Evolutionary conservation across 192 early-diverging fungal species (phyloP), one percentile per base, ranked within the genome.

Genomic region (Endogone sp.): DNA sequence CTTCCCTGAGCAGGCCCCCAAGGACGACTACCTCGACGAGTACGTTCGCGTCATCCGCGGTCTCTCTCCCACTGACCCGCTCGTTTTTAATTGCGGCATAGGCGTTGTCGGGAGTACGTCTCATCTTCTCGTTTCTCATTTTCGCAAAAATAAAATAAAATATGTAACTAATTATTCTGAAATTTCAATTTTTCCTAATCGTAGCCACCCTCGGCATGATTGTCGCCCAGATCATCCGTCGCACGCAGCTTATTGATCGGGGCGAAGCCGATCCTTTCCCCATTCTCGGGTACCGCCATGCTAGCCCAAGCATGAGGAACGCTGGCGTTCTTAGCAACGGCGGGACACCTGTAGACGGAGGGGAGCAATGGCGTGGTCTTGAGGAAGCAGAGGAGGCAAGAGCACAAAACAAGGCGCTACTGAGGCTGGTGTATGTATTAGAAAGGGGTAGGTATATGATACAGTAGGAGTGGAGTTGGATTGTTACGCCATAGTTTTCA

Each of bases 71-170:
- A 66, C 71, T 0, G 84, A 85, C 67, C 74, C 84, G 9, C 67
- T 88, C 4, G 76, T 89, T 10, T 86, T 89, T 65, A 86, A 86
- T 58, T 89, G 88, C 71, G 88, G 88, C 6, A 85, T 87, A 82
- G 88, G 88, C 10, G 82, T 78, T 20, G 88, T 86, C 21, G 61
- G 88, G 56, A 89, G 76, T 78, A 74, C 73, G 68, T 71, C 20
- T 13, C 2, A 23, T 57, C 2, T 22, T n/a, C n/a, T n/a, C 32
- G 30, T 3, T 24, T n/a, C 37, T 37, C 27, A 23, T 3, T 55
- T 6, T n/a, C n/a, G n/a, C n/a, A n/a, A n/a, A n/a, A n/a, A n/a
- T n/a, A n/a, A n/a, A n/a, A n/a, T n/a, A n/a, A n/a, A n/a, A n/a
- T n/a, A n/a, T n/a, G n/a, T 49, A 60, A 10, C 27, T 60, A 8